These are phyloP conservation scores for carrot (Daucus carota) DNA, from an alignment of 129 eudicot species.

Conservation along the genomic window DH1_v3.0 NC_030384.2:45388001-45388500, in stretches of 20 bases:
- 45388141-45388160: not conserved
- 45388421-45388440: not conserved
- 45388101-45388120: not conserved
- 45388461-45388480: not conserved
- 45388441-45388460: not conserved
- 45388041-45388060: not conserved
- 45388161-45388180: not conserved
- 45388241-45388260: not conserved
- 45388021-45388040: not conserved
- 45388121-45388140: not conserved
- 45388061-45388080: not conserved
- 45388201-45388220: not conserved
- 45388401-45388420: not conserved
- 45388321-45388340: slow-evolving; percentile 87
- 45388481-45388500: not conserved
- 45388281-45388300: not conserved
- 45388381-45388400: slow-evolving; percentile 53
- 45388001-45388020: not conserved
- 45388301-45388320: slow-evolving; percentile 34
- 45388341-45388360: slow-evolving; percentile 74
- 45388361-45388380: slow-evolving; percentile 65
- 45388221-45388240: not conserved
- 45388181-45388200: not conserved
- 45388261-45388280: slow-evolving; percentile 8
- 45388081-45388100: not conserved